phyloP scores from a whole-genome alignment of 129 eudicot species.

The Flaveria sonorensis region DNA sequence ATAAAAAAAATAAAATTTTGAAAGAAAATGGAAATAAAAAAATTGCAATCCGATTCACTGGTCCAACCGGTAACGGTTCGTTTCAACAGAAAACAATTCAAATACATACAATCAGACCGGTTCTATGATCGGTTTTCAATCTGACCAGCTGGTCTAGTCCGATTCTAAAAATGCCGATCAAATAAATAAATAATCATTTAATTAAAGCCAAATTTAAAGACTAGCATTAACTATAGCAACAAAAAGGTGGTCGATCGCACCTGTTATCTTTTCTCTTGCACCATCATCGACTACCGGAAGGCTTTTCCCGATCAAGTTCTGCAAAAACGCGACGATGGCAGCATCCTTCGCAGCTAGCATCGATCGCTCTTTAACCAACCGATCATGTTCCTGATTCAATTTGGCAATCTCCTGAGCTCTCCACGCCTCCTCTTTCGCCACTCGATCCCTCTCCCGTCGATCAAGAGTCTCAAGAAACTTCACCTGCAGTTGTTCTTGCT shows the following conservation, averaged over 20 bases:
- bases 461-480: slow-evolving; percentile 51
- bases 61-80: too few relatives aligned
- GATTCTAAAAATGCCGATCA: too few relatives aligned
- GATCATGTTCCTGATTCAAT: slow-evolving; percentile 44
- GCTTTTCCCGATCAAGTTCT: slow-evolving; percentile 41
- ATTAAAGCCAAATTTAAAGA: too few relatives aligned
- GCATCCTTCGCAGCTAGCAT: slow-evolving; percentile 42
- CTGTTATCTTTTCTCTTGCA: slow-evolving; percentile 18
- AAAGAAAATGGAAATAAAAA: too few relatives aligned
- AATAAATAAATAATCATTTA: too few relatives aligned
- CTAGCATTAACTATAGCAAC: neutral
- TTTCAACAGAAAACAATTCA: too few relatives aligned
- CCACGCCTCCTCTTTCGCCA: slow-evolving; percentile 56
- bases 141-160: too few relatives aligned
- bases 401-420: slow-evolving; percentile 52
- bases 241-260: neutral
- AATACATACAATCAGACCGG: too few relatives aligned
- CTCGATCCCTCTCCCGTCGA: slow-evolving; percentile 50
- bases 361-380: slow-evolving; percentile 43
- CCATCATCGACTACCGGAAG: neutral
- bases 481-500: slow-evolving; percentile 47
- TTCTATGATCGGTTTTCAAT: too few relatives aligned
- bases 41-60: too few relatives aligned
- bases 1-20: too few relatives aligned
- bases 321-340: slow-evolving; percentile 41